phyloP scores from a whole-genome alignment of 2,329 filamentous ascomycete species.

The Dendryphion nanum region DNA sequence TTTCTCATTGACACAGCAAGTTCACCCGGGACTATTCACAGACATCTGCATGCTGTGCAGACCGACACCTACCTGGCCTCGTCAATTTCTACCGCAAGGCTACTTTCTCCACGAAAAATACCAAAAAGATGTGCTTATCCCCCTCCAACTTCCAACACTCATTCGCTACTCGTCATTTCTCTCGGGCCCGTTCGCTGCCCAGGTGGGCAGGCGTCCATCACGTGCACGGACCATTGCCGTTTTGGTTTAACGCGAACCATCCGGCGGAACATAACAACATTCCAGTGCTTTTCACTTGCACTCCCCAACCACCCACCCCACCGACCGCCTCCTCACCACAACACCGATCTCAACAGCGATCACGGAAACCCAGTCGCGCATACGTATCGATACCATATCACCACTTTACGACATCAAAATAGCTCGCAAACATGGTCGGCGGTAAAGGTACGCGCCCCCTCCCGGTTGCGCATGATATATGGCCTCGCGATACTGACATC shows the following conservation, averaged over 20 bases:
- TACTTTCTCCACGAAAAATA: no score
- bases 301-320: constrained; percentile 30
- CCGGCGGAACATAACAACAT: constrained; percentile 18
- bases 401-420: constrained; percentile 18
- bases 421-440: constrained; percentile 61
- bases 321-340: constrained; percentile 30
- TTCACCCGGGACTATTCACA: no score
- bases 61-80: no score
- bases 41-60: no score
- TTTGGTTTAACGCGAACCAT: constrained; percentile 1
- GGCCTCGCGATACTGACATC: constrained; percentile 16
- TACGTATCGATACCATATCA: constrained; percentile 23
- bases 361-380: constrained; percentile 31
- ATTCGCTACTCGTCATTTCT: no score
- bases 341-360: constrained; percentile 23
- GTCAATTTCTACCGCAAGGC: no score
- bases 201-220: no score
- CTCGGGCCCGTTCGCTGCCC: no score
- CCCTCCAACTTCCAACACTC: no score
- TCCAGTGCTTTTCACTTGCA: constrained; percentile 18
- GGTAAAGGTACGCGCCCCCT: constrained; percentile 79
- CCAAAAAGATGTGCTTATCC: no score
- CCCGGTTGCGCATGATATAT: constrained; percentile 14
- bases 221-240: constrained; percentile 1
- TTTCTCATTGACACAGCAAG: no score